Evolutionary conservation across 129 eudicot species (phyloP).

Genomic region (Artemisia annua): DNA sequence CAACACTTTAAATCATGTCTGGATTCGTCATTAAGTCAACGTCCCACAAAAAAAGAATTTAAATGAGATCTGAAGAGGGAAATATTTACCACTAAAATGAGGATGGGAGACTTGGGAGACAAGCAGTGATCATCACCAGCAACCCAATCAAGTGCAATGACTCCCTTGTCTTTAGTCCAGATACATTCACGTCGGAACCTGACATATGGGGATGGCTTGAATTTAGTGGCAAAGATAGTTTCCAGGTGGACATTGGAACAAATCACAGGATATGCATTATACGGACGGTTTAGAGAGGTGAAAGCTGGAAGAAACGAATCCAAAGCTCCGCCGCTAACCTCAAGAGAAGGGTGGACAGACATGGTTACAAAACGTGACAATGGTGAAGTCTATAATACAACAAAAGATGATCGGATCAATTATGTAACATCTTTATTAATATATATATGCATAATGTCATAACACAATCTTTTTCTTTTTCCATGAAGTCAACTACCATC

Average conservation of each 20-base stretch:
- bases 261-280: conserved; percentile 59
- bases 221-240: conserved; percentile 76
- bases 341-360: conserved; percentile 59
- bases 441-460: too few relatives aligned
- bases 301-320: conserved; percentile 55
- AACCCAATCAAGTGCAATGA: conserved; percentile 86
- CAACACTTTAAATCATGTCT: too few relatives aligned
- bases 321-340: conserved; percentile 70
- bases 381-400: too few relatives aligned
- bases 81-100: conserved; percentile 61
- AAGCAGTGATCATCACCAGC: conserved; percentile 52
- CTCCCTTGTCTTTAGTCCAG: conserved; percentile 69
- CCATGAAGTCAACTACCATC: too few relatives aligned
- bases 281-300: conserved; percentile 58
- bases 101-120: conserved; percentile 59
- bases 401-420: too few relatives aligned
- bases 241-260: conserved; percentile 72
- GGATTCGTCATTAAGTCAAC: too few relatives aligned
- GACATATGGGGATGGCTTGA: conserved; percentile 67
- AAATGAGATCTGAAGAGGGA: neutral
- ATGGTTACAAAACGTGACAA: neutral
- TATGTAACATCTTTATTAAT: too few relatives aligned
- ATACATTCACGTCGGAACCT: conserved; percentile 69
- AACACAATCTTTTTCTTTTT: too few relatives aligned
- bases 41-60: too few relatives aligned